Evolutionary conservation across 352 stramenopile genomes (phyloP).

Genomic region (Globisporangium cylindrosporum): DNA sequence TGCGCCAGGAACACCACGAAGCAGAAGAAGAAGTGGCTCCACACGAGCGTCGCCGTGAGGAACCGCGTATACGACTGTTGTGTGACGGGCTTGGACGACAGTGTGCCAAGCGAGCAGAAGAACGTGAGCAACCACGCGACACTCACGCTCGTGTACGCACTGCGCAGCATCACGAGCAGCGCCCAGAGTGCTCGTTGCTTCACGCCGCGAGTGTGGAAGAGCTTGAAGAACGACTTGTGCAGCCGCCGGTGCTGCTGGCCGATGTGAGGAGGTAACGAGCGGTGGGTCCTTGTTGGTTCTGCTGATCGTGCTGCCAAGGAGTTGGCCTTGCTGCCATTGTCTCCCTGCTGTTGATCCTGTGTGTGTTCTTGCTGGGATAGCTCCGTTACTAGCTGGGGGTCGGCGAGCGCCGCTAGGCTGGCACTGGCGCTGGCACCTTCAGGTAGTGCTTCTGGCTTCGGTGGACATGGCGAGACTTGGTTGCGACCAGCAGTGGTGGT

Average conservation of each 20-base stretch:
- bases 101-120: neutral
- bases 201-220: neutral
- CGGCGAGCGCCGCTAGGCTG: neutral
- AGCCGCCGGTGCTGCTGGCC: neutral
- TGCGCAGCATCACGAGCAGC: conserved; percentile 4
- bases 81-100: conserved; percentile 21
- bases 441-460: neutral
- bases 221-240: neutral
- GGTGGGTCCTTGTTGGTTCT: neutral
- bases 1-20: neutral
- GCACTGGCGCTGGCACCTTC: neutral
- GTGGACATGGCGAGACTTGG: neutral
- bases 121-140: conserved; percentile 4
- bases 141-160: conserved; percentile 1
- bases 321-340: neutral
- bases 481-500: neutral
- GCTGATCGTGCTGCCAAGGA: neutral
- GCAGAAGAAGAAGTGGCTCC: conserved; percentile 8
- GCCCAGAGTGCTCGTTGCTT: neutral
- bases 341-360: neutral
- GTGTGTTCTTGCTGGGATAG: neutral
- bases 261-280: neutral
- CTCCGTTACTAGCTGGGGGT: neutral
- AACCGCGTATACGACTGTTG: conserved; percentile 5
- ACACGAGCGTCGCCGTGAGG: conserved; percentile 1